phyloP scores from a whole-genome alignment of 2,329 filamentous ascomycete species.

The Pseudogymnoascus pannorum region DNA sequence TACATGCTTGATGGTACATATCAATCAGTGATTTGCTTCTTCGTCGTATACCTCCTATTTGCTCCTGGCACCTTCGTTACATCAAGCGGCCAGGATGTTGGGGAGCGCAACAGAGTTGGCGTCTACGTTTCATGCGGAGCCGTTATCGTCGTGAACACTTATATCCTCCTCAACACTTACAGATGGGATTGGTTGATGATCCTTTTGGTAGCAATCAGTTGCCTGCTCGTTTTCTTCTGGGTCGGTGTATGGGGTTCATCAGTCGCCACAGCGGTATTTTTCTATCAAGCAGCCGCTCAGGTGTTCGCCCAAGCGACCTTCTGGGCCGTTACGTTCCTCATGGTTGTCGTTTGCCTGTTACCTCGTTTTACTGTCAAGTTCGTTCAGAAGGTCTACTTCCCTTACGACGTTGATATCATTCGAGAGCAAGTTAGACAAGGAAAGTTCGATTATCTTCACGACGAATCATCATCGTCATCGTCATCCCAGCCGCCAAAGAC shows the following conservation, averaged over 20 bases:
- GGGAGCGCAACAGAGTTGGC: conserved; percentile 77
- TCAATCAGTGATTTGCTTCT: conserved; percentile 90
- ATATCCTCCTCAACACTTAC: conserved; percentile 93
- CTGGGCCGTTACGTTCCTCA: conserved; percentile 77
- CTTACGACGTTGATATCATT: conserved; percentile 89
- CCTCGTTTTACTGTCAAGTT: conserved; percentile 83
- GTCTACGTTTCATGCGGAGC: conserved; percentile 78
- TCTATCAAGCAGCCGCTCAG: conserved; percentile 72
- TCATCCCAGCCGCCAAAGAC: conserved; percentile 29
- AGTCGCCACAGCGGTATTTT: conserved; percentile 44
- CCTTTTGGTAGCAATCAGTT: conserved; percentile 73
- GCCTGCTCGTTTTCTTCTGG: conserved; percentile 89
- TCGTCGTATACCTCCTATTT: conserved; percentile 81
- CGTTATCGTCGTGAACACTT: conserved; percentile 83
- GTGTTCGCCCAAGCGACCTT: conserved; percentile 77
- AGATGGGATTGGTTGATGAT: conserved; percentile 97
- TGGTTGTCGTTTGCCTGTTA: conserved; percentile 73
- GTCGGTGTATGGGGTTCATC: conserved; percentile 71
- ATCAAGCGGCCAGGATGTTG: conserved; percentile 64
- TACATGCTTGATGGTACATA: conserved; percentile 96
- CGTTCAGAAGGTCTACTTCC: conserved; percentile 88
- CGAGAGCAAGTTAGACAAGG: conserved; percentile 84
- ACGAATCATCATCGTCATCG: conserved; percentile 12
- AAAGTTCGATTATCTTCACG: conserved; percentile 65
- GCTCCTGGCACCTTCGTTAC: conserved; percentile 60